Evolutionary conservation across 371 early-diverging fungal genomes (phyloP).

Genomic region (Mucor indicus): DNA sequence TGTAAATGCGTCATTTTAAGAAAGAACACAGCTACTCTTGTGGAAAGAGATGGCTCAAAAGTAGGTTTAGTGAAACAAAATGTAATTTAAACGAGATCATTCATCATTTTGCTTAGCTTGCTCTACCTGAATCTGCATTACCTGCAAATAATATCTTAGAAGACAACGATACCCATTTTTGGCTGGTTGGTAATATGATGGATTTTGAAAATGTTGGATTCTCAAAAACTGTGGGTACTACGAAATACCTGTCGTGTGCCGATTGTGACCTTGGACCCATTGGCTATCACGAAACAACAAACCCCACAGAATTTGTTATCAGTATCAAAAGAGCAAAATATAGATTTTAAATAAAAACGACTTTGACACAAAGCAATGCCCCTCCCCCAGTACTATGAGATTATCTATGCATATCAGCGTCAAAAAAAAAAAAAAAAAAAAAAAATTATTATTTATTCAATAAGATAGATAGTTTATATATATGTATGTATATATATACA

Average conservation of each 20-base stretch:
- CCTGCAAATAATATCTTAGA: constrained; percentile 14
- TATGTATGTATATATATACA: too few species aligned
- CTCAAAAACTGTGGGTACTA: constrained; percentile 54
- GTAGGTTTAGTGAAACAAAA: constrained; percentile 14
- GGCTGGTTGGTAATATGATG: constrained; percentile 68
- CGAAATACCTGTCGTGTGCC: constrained; percentile 74
- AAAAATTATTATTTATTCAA: background rate
- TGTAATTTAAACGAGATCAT: too few species aligned
- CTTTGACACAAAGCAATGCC: too few species aligned
- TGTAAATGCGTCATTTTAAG: constrained; percentile 39
- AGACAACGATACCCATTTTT: constrained; percentile 35
- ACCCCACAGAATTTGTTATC: constrained; percentile 50
- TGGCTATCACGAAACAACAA: constrained; percentile 58
- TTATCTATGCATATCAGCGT: background rate
- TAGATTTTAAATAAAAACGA: constrained; percentile 22
- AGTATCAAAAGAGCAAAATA: constrained; percentile 54
- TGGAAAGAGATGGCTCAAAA: constrained; percentile 39
- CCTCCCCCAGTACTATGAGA: too few species aligned
- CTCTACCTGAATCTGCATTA: constrained; percentile 23
- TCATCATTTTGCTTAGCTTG: constrained; percentile 13
- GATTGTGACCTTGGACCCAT: constrained; percentile 82
- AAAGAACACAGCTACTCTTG: constrained; percentile 31
- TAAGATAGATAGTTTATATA: too few species aligned
- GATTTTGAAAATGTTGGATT: constrained; percentile 81
- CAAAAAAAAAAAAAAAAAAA: background rate